Conservation (phyloP, 2,329 filamentous ascomycete genomes). For the Chalaropsis thielavioides region DNA sequence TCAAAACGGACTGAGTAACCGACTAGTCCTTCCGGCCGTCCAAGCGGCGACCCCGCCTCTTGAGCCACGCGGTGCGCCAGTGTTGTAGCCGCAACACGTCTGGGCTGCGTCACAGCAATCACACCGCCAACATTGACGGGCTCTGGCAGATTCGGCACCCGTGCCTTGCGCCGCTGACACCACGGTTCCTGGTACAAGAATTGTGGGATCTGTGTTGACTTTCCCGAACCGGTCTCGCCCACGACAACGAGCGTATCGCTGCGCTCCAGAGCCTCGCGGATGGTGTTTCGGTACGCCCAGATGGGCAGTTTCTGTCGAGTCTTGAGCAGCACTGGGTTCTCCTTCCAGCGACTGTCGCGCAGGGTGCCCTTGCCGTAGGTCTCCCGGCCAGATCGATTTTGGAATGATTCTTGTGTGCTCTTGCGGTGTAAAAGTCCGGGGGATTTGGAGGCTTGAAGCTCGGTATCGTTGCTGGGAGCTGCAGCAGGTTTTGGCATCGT, state of each 20-base stretch:
- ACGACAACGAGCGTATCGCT: constrained; percentile 70
- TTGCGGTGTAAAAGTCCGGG: neutral
- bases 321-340: constrained; percentile 27
- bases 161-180: constrained; percentile 49
- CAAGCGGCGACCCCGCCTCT: constrained; percentile 47
- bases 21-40: constrained; percentile 38
- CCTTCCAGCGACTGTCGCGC: constrained; percentile 17
- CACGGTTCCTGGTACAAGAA: constrained; percentile 68
- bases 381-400: neutral
- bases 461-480: neutral
- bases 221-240: constrained; percentile 91
- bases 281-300: constrained; percentile 57
- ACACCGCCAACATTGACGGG: constrained; percentile 53
- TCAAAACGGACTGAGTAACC: constrained; percentile 96
- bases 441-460: neutral
- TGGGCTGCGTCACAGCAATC: constrained; percentile 91
- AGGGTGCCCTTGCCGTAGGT: neutral
- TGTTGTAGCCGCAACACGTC: constrained; percentile 84
- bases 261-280: constrained; percentile 44
- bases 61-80: constrained; percentile 76
- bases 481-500: constrained; percentile 26
- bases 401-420: neutral
- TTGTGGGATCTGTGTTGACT: constrained; percentile 91
- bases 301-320: constrained; percentile 62
- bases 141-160: constrained; percentile 11